These are phyloP conservation scores for Sordariomycetes sp. DNA, from an alignment of 2,329 filamentous ascomycete species.

Conservation along the genomic window DNA sequence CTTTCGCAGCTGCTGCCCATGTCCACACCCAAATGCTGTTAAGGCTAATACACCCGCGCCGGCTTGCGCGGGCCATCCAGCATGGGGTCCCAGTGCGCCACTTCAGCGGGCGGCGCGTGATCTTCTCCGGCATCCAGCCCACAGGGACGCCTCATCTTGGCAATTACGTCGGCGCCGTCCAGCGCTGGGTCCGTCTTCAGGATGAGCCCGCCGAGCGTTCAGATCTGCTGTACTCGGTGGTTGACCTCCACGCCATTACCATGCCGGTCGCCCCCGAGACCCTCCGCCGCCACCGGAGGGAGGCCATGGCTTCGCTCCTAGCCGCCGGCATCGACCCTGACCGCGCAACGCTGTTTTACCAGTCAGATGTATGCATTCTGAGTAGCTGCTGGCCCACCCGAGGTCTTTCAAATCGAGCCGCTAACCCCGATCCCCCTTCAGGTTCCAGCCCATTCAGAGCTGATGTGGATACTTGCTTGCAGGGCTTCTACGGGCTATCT, in stretches of 20 bases:
- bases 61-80: neutral
- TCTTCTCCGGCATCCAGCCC: conserved; percentile 96
- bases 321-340: conserved; percentile 75
- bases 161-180: conserved; percentile 86
- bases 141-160: conserved; percentile 90
- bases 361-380: conserved; percentile 50
- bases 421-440: conserved; percentile 17
- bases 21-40: neutral
- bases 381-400: neutral
- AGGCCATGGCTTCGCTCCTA: conserved; percentile 70
- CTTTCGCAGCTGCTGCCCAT: neutral
- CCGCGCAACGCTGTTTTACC: conserved; percentile 71
- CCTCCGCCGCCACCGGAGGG: conserved; percentile 55
- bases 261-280: conserved; percentile 53
- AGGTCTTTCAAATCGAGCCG: conserved; percentile 14
- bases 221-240: conserved; percentile 72
- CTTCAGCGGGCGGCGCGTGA: conserved; percentile 23
- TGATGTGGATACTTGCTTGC: conserved; percentile 96
- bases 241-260: conserved; percentile 91
- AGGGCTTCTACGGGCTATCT: conserved; percentile 86
- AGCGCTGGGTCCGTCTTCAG: conserved; percentile 78
- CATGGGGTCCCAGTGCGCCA: neutral
- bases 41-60: neutral
- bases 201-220: conserved; percentile 43
- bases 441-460: conserved; percentile 71